Evolutionary conservation across 805 yeast species (phyloP).

Genomic region (Jamesozyma spencerorum): DNA sequence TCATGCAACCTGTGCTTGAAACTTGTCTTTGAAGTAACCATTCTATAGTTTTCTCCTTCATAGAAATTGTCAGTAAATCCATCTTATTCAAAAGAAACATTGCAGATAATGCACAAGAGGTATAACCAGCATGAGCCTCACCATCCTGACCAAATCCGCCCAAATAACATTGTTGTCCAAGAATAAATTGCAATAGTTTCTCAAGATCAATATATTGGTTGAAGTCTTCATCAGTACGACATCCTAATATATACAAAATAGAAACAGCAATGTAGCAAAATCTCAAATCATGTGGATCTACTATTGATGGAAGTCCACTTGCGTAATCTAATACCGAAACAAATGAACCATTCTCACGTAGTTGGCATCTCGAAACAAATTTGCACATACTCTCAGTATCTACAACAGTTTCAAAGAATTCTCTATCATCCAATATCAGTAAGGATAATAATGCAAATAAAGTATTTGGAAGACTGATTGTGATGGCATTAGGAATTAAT

Average conservation of each 20-base stretch:
- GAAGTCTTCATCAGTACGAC: conserved; percentile 16
- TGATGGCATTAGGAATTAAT: conserved; percentile 9
- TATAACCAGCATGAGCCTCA: conserved; percentile 82
- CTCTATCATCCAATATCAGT: conserved; percentile 42
- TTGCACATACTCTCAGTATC: conserved; percentile 37
- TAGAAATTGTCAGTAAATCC: conserved; percentile 9
- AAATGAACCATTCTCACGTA: conserved; percentile 48
- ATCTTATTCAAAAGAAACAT: conserved; percentile 35
- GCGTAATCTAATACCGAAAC: conserved; percentile 32
- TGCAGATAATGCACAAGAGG: conserved; percentile 72
- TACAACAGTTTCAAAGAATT: conserved; percentile 30
- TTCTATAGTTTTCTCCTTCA: conserved; percentile 35
- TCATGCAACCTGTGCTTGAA: conserved; percentile 17
- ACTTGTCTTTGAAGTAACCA: conserved; percentile 63
- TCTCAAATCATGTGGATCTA: conserved; percentile 63
- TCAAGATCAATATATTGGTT: conserved; percentile 36
- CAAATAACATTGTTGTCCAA: conserved; percentile 33
- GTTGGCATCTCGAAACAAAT: conserved; percentile 55
- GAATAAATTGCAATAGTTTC: conserved; percentile 33
- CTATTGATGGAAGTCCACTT: conserved; percentile 25
- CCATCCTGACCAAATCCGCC: conserved; percentile 63
- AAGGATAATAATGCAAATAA: conserved; percentile 56
- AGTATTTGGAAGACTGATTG: conserved; percentile 65
- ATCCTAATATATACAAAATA: conserved; percentile 43
- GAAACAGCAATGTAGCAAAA: conserved; percentile 66